These are phyloP conservation scores for Tetrahymena malaccensis DNA, from an alignment of 73 alveolate species.

Conservation along the genomic window DNA sequence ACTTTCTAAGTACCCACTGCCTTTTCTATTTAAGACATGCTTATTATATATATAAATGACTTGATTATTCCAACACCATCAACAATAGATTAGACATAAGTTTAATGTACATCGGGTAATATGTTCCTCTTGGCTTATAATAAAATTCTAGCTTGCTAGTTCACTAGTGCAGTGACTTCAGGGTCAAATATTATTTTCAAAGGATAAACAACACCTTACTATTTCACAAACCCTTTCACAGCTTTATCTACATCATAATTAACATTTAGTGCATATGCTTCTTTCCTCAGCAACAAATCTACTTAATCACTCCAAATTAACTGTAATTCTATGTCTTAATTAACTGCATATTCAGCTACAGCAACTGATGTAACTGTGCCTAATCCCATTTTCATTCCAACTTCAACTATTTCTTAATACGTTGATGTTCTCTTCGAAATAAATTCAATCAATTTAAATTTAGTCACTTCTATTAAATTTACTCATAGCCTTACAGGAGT, in stretches of 20 bases:
- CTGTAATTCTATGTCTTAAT: not conserved
- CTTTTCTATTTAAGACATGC: not conserved
- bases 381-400: not conserved
- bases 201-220: not conserved
- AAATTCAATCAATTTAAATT: not conserved
- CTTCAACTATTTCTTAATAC: not conserved
- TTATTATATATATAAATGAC: not conserved
- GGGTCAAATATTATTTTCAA: not conserved
- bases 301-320: not conserved
- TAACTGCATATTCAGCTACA: not conserved
- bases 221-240: not conserved
- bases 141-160: not conserved
- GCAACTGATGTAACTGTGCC: not conserved
- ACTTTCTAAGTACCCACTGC: not conserved
- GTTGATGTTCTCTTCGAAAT: not conserved
- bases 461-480: not conserved
- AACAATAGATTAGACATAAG: not conserved
- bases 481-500: not conserved
- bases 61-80: not conserved
- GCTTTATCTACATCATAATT: not conserved
- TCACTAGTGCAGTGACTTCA: not conserved
- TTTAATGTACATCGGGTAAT: not conserved
- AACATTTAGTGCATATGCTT: not conserved
- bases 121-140: not conserved
- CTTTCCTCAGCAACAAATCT: not conserved